Percentiles rank a stretch among this genome's conserved stretches.
Evolutionary conservation across 1,139 yeast species (phyloP).

Genomic region (Meyerozyma elateridarum): DNA sequence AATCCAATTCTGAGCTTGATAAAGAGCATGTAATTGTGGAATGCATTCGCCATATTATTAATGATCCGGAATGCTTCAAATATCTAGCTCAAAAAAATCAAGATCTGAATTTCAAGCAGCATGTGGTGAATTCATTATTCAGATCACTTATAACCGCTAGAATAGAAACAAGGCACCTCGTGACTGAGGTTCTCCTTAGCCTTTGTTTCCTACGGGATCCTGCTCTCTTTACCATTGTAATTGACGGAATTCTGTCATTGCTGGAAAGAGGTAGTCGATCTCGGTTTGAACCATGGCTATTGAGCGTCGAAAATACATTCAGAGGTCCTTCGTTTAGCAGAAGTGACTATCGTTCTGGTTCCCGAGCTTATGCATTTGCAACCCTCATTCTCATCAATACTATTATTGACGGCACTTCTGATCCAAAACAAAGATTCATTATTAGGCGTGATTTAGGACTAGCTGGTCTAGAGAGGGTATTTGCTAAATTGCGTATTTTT

Average conservation of each 20-base stretch:
- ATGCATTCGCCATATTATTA: slow-evolving; percentile 33
- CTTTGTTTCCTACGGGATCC: slow-evolving; percentile 20
- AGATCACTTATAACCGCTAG: slow-evolving; percentile 39
- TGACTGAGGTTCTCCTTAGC: slow-evolving; percentile 40
- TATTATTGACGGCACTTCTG: slow-evolving; percentile 32
- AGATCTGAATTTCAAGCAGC: slow-evolving; percentile 9
- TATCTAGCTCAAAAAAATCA: slow-evolving; percentile 11
- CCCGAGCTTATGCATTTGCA: slow-evolving; percentile 30
- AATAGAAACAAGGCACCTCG: slow-evolving; percentile 36
- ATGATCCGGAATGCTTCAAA: no score
- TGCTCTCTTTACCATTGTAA: slow-evolving; percentile 3
- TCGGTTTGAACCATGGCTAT: slow-evolving; percentile 6
- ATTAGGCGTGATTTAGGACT: slow-evolving; percentile 40
- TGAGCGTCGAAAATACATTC: slow-evolving; percentile 7
- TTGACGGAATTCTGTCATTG: not conserved
- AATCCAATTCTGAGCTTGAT: slow-evolving; percentile 40
- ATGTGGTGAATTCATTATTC: slow-evolving; percentile 33
- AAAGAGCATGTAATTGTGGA: slow-evolving; percentile 35
- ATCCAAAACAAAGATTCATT: slow-evolving; percentile 25
- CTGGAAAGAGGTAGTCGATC: not conserved
- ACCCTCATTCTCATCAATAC: slow-evolving; percentile 43
- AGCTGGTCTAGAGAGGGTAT: slow-evolving; percentile 33
- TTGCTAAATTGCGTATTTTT: slow-evolving; percentile 33
- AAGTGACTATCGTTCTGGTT: slow-evolving; percentile 1
- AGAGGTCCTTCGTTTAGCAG: slow-evolving; percentile 7